These are phyloP conservation scores for Pulveroboletus sp. DNA, from an alignment of 768 basidiomycete species.

Conservation along the genomic window DNA sequence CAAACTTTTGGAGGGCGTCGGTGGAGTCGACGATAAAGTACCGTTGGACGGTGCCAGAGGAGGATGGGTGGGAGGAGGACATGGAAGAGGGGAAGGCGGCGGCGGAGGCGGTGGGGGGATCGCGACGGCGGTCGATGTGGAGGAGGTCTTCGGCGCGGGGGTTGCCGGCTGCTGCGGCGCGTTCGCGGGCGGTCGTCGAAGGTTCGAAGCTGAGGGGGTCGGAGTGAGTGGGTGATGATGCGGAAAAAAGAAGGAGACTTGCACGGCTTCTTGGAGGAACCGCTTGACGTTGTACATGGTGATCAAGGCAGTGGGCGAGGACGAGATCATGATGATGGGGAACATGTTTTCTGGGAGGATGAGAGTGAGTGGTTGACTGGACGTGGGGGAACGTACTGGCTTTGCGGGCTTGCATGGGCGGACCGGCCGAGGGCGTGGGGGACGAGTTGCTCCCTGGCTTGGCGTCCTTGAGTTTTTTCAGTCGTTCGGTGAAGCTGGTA, in stretches of 20 bases:
- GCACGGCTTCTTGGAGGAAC: slow-evolving; percentile 88
- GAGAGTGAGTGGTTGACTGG: too few species aligned
- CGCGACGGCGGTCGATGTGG: slow-evolving; percentile 83
- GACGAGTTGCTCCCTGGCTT: slow-evolving; percentile 47
- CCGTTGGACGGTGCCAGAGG: slow-evolving; percentile 38
- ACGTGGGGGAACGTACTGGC: slow-evolving; percentile 45
- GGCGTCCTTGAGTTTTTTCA: slow-evolving; percentile 73
- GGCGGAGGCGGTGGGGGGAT: slow-evolving; percentile 33
- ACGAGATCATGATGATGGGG: slow-evolving; percentile 97
- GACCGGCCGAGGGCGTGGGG: slow-evolving; percentile 36
- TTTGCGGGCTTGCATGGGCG: slow-evolving; percentile 56
- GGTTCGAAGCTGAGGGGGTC: slow-evolving; percentile 57
- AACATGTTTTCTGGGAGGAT: slow-evolving; percentile 57
- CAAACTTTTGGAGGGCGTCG: slow-evolving; percentile 90
- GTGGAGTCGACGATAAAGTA: slow-evolving; percentile 91
- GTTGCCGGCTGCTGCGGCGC: slow-evolving; percentile 66
- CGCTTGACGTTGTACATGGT: slow-evolving; percentile 97
- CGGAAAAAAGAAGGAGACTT: slow-evolving; percentile 21
- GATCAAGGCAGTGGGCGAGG: slow-evolving; percentile 86
- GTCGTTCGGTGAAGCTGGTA: slow-evolving; percentile 62
- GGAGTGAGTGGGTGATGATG: background rate
- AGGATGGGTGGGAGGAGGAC: background rate
- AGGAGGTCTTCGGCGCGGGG: slow-evolving; percentile 77
- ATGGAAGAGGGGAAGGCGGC: slow-evolving; percentile 17
- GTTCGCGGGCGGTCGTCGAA: slow-evolving; percentile 69